Conservation (phyloP, 148 eudicot genomes). For the Camellia lanceoleosa region DNA sequence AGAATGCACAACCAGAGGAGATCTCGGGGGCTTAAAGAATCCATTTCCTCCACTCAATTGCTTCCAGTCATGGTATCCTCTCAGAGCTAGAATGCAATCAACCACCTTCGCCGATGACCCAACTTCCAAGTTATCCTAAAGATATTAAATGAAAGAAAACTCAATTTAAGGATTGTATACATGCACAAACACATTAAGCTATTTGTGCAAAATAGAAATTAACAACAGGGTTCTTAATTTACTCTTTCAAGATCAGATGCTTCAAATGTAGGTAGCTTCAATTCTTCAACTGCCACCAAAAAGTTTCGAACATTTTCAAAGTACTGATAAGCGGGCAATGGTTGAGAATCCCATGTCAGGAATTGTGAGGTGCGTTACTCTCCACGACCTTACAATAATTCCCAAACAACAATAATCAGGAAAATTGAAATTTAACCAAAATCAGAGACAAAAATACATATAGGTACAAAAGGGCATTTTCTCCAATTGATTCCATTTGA, state of each 20-base stretch:
- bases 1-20: slow-evolving; percentile 56
- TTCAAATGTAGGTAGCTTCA: slow-evolving; percentile 82
- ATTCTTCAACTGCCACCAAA: slow-evolving; percentile 56
- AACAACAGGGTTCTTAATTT: slow-evolving; percentile 10
- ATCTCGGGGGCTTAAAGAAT: slow-evolving; percentile 55
- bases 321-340: slow-evolving; percentile 94
- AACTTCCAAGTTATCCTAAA: slow-evolving; percentile 64
- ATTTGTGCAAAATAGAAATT: not conserved
- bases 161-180: not conserved
- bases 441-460: not conserved
- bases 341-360: slow-evolving; percentile 69
- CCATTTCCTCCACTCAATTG: slow-evolving; percentile 69
- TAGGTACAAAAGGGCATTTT: not conserved
- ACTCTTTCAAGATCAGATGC: slow-evolving; percentile 86
- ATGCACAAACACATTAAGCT: not conserved
- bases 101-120: slow-evolving; percentile 74
- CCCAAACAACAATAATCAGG: not conserved
- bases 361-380: slow-evolving; percentile 36
- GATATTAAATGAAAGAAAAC: not conserved
- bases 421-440: not conserved
- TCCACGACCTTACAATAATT: slow-evolving; percentile 55
- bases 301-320: slow-evolving; percentile 93
- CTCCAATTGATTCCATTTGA: too few relatives aligned
- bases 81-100: slow-evolving; percentile 81
- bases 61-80: slow-evolving; percentile 80